Evolutionary conservation across 164 flowering plant genomes (phyloP).

Genomic region (Stephania cephalantha): DNA sequence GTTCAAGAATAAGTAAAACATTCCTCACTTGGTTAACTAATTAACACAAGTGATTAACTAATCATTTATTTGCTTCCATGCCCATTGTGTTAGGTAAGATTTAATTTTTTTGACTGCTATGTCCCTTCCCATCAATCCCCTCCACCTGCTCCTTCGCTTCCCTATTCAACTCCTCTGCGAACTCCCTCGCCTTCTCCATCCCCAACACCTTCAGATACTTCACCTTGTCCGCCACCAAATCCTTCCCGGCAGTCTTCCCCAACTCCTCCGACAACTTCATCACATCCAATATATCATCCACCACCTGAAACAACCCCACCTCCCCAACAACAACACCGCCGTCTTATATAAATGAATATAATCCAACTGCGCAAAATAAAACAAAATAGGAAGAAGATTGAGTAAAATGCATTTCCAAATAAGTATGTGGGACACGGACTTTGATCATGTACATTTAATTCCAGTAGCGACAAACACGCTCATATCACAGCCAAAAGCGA

Average conservation of each 20-base stretch:
- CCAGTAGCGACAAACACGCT: background rate
- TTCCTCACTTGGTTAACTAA: too few relatives aligned
- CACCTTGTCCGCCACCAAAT: conserved; percentile 56
- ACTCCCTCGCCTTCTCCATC: conserved; percentile 53
- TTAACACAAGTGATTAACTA: too few relatives aligned
- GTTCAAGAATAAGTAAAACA: too few relatives aligned
- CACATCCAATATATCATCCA: conserved; percentile 73
- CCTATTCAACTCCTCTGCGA: conserved; percentile 43
- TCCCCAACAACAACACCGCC: conserved; percentile 50
- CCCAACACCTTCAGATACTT: conserved; percentile 73
- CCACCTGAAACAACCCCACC: conserved; percentile 74
- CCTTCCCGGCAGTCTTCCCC: conserved; percentile 84
- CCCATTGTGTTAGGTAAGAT: too few relatives aligned
- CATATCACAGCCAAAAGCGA: background rate
- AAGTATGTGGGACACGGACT: background rate
- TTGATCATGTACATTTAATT: conserved; percentile 1
- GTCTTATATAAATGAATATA: conserved; percentile 72
- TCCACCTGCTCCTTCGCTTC: conserved; percentile 48
- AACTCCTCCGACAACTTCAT: conserved; percentile 56
- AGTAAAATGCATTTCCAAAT: background rate
- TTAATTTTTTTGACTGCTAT: too few relatives aligned
- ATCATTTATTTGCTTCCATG: too few relatives aligned
- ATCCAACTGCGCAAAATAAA: conserved; percentile 29
- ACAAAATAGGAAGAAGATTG: background rate
- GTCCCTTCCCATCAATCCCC: conserved; percentile 53